Evolutionary conservation across 192 early-diverging fungal genomes (phyloP).

Genomic region (Coemansia sp.): DNA sequence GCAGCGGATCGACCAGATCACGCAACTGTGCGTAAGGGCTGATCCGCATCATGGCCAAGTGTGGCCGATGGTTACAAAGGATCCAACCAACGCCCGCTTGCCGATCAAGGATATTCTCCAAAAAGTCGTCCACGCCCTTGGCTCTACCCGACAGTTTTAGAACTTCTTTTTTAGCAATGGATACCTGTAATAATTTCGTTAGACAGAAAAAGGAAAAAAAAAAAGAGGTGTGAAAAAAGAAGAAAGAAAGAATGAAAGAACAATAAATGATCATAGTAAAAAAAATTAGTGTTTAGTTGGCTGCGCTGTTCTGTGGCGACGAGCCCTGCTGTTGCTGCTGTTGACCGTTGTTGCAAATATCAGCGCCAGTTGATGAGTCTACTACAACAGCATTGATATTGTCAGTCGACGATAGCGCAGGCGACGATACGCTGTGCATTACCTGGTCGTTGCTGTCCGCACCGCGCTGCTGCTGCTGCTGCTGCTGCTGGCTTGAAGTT

Average conservation of each 20-base stretch:
- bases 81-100: slow-evolving; percentile 42
- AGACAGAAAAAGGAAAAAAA: neutral
- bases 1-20: slow-evolving; percentile 53
- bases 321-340: slow-evolving; percentile 16
- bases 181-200: neutral
- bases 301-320: slow-evolving; percentile 9
- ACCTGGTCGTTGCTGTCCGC: slow-evolving; percentile 4
- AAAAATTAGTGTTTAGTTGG: neutral
- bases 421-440: slow-evolving; percentile 32
- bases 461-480: slow-evolving; percentile 12
- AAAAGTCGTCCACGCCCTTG: slow-evolving; percentile 24
- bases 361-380: slow-evolving; percentile 1
- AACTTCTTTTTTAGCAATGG: no score
- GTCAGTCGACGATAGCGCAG: slow-evolving; percentile 15
- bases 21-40: slow-evolving; percentile 68
- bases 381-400: slow-evolving; percentile 3
- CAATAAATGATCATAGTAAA: neutral
- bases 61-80: slow-evolving; percentile 84
- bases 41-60: slow-evolving; percentile 88
- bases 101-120: slow-evolving; percentile 18
- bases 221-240: neutral
- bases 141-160: slow-evolving; percentile 10
- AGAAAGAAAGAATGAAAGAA: neutral
- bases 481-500: slow-evolving; percentile 12
- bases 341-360: neutral